Base-by-base conservation (phyloP, 306 rosid genomes). In the Prunus kanzakura region DNA sequence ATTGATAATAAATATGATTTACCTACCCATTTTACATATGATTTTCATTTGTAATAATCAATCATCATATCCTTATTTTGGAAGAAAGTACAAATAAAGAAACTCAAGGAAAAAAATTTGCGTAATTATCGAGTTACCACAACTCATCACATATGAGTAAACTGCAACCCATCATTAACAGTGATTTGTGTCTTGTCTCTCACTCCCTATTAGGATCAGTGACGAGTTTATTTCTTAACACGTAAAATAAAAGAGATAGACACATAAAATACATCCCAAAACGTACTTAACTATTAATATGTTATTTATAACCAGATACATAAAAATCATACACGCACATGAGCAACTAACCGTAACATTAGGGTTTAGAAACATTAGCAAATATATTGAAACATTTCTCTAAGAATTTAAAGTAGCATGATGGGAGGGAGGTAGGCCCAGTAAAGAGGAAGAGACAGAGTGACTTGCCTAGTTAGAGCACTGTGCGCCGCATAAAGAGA, bases 281-380 rank as follows among this genome's bases (percentile, higher is more conserved):
- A 1, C 43, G 1, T 38, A 38, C 8, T 38, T 38, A 38, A 38
- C 2, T 0, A 0, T 4, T 32, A 35, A 35, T 35, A 35, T 6
- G 0, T 38, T 1, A 6, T 6, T 38, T 38, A 7, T 38, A 38
- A 38, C 0, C 0, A 38, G 0, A 1, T 1, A 1, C 9, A 38
- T 38, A 6, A 38, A 38, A 38, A 38, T 6, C 0, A 7, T 38
- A 38, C 8, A 6, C 6, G 43, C 9, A 1, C 8, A 1, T 35
- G 8, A 35, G 41, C 8, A 35, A 35, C 41, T 35, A 35, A 5
- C 41, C 2, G 8, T 35, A 35, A 35, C 8, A 35, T 35, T 35
- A 35, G 0, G 2, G 20, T 20, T 20, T 6, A 6, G 7, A 35
- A 35, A 35, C 9, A 35, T 35, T 1, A 6, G 43, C 8, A 6